Percentiles rank a stretch among this genome's conserved stretches.
Evolutionary conservation across 2,329 filamentous ascomycete species (phyloP).

Genomic region (Basipetospora chlamydospora): DNA sequence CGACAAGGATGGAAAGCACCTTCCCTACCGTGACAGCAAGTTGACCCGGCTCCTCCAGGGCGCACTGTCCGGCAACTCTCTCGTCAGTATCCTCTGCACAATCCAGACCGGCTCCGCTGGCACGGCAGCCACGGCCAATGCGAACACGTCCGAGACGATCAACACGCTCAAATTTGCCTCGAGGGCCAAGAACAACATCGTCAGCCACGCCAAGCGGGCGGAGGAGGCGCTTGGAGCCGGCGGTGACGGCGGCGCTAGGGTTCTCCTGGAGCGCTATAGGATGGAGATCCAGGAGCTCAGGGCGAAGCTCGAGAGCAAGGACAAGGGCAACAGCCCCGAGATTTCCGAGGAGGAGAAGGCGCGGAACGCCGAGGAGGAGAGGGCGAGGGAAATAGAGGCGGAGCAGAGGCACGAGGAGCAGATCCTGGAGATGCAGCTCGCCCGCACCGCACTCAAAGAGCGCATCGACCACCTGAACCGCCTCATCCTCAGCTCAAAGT

Average conservation of each 20-base stretch:
- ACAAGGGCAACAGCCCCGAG: conserved; percentile 45
- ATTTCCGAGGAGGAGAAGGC: conserved; percentile 40
- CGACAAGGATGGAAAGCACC: conserved; percentile 79
- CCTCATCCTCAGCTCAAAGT: conserved; percentile 89
- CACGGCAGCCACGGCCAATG: conserved; percentile 54
- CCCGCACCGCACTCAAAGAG: conserved; percentile 88
- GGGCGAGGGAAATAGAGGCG: conserved; percentile 61
- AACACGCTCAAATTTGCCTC: conserved; percentile 97
- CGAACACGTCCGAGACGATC: conserved; percentile 73
- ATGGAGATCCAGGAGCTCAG: conserved; percentile 80
- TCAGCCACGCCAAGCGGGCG: conserved; percentile 90
- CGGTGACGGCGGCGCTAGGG: conserved; percentile 73
- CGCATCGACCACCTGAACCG: conserved; percentile 94
- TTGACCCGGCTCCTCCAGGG: conserved; percentile 84
- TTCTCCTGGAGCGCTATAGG: conserved; percentile 81
- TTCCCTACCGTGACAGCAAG: conserved; percentile 96
- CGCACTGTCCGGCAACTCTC: conserved; percentile 79
- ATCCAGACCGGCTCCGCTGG: conserved; percentile 75
- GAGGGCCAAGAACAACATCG: conserved; percentile 92
- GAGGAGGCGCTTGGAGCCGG: conserved; percentile 72
- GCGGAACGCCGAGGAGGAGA: conserved; percentile 56
- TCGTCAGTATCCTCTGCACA: conserved; percentile 95
- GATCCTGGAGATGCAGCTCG: conserved; percentile 96
- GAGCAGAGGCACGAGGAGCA: conserved; percentile 87
- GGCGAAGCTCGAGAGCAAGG: conserved; percentile 69